These are phyloP conservation scores for Arachis hypogaea DNA, from an alignment of 306 rosid genomes.

Conservation along the genomic window DNA sequence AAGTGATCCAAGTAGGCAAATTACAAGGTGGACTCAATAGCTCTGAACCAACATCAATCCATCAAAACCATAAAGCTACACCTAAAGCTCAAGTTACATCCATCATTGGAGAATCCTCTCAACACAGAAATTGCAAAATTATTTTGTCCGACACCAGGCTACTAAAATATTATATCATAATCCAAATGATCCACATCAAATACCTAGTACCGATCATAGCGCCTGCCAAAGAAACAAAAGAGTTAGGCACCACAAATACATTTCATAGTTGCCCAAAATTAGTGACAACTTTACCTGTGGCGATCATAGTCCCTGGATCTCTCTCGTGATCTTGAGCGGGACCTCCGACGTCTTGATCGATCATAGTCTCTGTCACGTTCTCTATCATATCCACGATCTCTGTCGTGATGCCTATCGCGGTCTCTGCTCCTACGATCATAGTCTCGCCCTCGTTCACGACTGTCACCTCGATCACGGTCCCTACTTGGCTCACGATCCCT, in stretches of 20 bases:
- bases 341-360: conserved; percentile 77
- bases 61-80: conserved; percentile 48
- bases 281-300: conserved; percentile 60
- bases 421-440: conserved; percentile 84
- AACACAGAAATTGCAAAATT: conserved; percentile 46
- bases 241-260: conserved; percentile 23
- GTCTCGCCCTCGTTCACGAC: conserved; percentile 81
- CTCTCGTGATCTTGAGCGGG: conserved; percentile 83
- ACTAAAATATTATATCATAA: conserved; percentile 42
- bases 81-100: conserved; percentile 60
- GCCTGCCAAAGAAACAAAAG: conserved; percentile 56
- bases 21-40: conserved; percentile 36
- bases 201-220: conserved; percentile 74
- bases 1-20: conserved; percentile 44
- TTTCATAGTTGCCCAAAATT: neutral
- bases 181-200: conserved; percentile 35
- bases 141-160: conserved; percentile 50
- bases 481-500: conserved; percentile 77
- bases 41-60: conserved; percentile 47
- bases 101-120: conserved; percentile 49
- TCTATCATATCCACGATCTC: conserved; percentile 75
- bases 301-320: conserved; percentile 91
- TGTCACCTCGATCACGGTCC: conserved; percentile 72
- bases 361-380: conserved; percentile 77
- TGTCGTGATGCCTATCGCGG: conserved; percentile 80